Evolutionary conservation across 1,139 yeast genomes (phyloP).

Genomic region (Sugiyamaella castrensis): DNA sequence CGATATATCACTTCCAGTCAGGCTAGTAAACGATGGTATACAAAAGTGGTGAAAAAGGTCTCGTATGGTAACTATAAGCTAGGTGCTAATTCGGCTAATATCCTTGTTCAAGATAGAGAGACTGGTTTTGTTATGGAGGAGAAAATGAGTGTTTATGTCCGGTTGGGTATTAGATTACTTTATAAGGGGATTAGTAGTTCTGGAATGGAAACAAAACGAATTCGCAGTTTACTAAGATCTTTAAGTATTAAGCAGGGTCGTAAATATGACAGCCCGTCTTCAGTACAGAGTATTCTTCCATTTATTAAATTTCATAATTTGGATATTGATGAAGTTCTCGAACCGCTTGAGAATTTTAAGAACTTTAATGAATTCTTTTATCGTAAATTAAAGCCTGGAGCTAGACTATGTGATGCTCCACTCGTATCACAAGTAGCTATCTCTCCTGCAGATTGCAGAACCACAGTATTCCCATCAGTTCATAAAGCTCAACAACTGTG

Average conservation of each 20-base stretch:
- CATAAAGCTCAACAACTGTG: slow-evolving; percentile 71
- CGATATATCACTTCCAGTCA: slow-evolving; percentile 75
- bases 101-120: slow-evolving; percentile 84
- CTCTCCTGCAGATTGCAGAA: slow-evolving; percentile 88
- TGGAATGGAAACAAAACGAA: slow-evolving; percentile 54
- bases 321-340: slow-evolving; percentile 65
- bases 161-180: slow-evolving; percentile 79
- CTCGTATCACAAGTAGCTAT: slow-evolving; percentile 50
- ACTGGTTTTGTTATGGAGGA: slow-evolving; percentile 89
- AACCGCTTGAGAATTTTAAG: slow-evolving; percentile 49
- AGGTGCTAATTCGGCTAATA: slow-evolving; percentile 92
- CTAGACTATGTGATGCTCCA: slow-evolving; percentile 66
- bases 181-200: slow-evolving; percentile 64
- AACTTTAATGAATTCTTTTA: slow-evolving; percentile 91
- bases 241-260: slow-evolving; percentile 78
- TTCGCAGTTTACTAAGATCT: slow-evolving; percentile 56
- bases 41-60: slow-evolving; percentile 74
- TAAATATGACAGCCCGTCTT: slow-evolving; percentile 71
- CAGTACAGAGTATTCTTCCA: slow-evolving; percentile 64
- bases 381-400: slow-evolving; percentile 66
- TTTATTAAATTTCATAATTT: slow-evolving; percentile 80
- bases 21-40: slow-evolving; percentile 87
- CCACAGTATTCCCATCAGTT: slow-evolving; percentile 65
- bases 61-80: slow-evolving; percentile 84
- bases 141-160: slow-evolving; percentile 83